Conservation (phyloP, 2,329 filamentous ascomycete genomes). For the Xylaria sp. region DNA sequence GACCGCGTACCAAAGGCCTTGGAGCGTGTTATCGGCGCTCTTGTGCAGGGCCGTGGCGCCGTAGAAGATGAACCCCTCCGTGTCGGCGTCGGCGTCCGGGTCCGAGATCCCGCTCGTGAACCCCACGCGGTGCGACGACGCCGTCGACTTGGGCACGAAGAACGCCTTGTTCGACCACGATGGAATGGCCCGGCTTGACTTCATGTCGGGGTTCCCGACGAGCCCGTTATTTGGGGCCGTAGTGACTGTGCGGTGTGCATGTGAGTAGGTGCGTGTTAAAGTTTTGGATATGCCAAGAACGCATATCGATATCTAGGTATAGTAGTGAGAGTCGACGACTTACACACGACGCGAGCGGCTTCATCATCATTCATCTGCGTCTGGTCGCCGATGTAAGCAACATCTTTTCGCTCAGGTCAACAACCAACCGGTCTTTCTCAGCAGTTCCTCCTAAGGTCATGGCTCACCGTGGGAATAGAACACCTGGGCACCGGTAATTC, state of each 20-base stretch:
- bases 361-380: slow-evolving; percentile 25
- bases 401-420: slow-evolving; percentile 12
- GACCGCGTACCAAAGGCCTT: slow-evolving; percentile 41
- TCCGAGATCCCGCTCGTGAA: slow-evolving; percentile 33
- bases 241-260: slow-evolving; percentile 27
- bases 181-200: slow-evolving; percentile 26
- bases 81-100: slow-evolving; percentile 26
- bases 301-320: neutral
- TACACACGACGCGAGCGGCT: slow-evolving; percentile 37
- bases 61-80: slow-evolving; percentile 45
- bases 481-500: slow-evolving; percentile 42
- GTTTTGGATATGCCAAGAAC: neutral
- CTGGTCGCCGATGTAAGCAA: slow-evolving; percentile 29
- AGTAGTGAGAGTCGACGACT: slow-evolving; percentile 15
- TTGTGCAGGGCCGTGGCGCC: slow-evolving; percentile 39
- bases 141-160: slow-evolving; percentile 38
- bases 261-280: neutral
- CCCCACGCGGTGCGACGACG: slow-evolving; percentile 37
- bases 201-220: slow-evolving; percentile 38
- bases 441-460: too few relatives aligned
- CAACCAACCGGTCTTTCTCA: neutral
- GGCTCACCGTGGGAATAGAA: slow-evolving; percentile 42
- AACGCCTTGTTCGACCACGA: slow-evolving; percentile 43
- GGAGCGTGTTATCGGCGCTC: slow-evolving; percentile 29
- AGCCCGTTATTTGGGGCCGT: slow-evolving; percentile 33